These are phyloP conservation scores for Metroxylon sagu DNA, from an alignment of 176 grass and related monocot genomes.

Conservation along the genomic window DNA sequence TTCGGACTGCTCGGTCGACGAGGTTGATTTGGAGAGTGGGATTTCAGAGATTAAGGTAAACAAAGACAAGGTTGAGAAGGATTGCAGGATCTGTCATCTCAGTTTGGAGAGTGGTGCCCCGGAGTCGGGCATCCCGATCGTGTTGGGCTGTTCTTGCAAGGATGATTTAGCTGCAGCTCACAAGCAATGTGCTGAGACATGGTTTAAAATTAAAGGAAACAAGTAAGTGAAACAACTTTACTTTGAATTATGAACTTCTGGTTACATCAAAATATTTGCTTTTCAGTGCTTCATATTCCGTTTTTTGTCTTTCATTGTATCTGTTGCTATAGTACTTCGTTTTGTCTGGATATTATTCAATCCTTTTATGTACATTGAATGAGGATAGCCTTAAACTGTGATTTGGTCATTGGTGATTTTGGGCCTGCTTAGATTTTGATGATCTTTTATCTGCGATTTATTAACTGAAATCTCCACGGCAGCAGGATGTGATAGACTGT, in stretches of 20 bases:
- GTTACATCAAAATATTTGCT: too few relatives aligned
- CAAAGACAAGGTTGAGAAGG: constrained; percentile 46
- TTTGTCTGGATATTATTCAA: constrained; percentile 9
- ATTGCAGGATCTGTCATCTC: constrained; percentile 97
- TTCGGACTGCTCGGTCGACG: constrained; percentile 60
- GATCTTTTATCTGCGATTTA: too few relatives aligned
- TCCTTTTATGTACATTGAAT: constrained; percentile 80
- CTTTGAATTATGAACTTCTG: too few relatives aligned
- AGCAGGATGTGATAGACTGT: too few relatives aligned
- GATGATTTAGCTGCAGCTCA: constrained; percentile 76
- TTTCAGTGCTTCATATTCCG: too few relatives aligned
- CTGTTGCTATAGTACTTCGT: too few relatives aligned
- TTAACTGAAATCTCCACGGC: too few relatives aligned
- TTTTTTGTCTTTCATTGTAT: too few relatives aligned
- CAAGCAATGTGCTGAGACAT: constrained; percentile 96
- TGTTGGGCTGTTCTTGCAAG: constrained; percentile 96
- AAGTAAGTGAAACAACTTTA: constrained; percentile 40
- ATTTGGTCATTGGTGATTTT: too few relatives aligned
- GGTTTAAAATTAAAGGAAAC: constrained; percentile 99
- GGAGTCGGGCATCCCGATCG: constrained; percentile 63
- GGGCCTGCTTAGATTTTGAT: too few relatives aligned
- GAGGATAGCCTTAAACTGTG: constrained; percentile 68
- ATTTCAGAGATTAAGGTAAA: constrained; percentile 57
- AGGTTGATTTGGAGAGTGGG: constrained; percentile 61
- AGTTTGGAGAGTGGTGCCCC: constrained; percentile 50